A percentile compares a stretch with the other conserved stretches of the same genome.
Conservation (phyloP, 495 filamentous ascomycete species). For the Clavariopsis aquatica region DNA sequence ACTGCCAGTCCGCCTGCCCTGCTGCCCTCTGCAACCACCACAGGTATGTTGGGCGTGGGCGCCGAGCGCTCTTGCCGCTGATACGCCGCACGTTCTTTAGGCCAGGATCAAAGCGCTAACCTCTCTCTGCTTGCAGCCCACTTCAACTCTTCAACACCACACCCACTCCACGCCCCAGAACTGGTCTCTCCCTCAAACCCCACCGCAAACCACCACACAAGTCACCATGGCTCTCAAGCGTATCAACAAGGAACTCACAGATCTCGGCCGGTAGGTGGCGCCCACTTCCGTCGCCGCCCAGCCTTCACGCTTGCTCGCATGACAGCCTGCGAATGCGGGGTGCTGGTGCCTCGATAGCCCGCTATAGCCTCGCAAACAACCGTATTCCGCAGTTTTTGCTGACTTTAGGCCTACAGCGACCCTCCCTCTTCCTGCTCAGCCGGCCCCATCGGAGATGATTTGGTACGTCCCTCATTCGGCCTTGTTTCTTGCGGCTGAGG, state of each 20-base stretch:
- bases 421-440: constrained; percentile 98
- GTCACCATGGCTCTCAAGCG: constrained; percentile 91
- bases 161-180: constrained; percentile 12
- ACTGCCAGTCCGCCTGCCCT: neutral
- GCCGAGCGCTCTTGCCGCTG: constrained; percentile 29
- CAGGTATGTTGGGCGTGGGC: constrained; percentile 27
- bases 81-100: constrained; percentile 35
- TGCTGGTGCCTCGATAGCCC: constrained; percentile 16
- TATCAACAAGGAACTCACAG: constrained; percentile 99
- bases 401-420: constrained; percentile 64
- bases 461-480: constrained; percentile 64
- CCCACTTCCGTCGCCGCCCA: neutral
- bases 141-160: constrained; percentile 37
- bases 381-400: constrained; percentile 42
- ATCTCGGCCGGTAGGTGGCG: constrained; percentile 87
- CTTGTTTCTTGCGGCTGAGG: constrained; percentile 25
- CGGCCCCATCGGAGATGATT: constrained; percentile 92
- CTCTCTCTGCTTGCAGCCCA: constrained; percentile 28
- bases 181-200: constrained; percentile 17
- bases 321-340: constrained; percentile 38
- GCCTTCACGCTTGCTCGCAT: constrained; percentile 34
- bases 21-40: neutral
- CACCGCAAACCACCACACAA: constrained; percentile 43
- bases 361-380: constrained; percentile 12
- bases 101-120: constrained; percentile 38